Base-by-base conservation (phyloP, 164 flowering plant species). In the Chimonanthus salicifolius region DNA sequence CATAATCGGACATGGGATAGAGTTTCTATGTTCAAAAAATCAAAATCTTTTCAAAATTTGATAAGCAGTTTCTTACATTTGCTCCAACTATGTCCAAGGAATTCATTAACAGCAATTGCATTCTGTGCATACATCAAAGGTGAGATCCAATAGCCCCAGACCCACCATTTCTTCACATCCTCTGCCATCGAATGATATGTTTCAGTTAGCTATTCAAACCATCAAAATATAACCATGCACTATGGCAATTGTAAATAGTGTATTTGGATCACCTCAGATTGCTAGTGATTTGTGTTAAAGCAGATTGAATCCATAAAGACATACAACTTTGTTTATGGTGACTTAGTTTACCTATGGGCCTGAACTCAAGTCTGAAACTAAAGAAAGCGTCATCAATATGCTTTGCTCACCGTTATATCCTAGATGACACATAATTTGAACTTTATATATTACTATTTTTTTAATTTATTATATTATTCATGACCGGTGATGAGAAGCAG, bases 111-210 rank as follows among this genome's bases (percentile, higher is more conserved):
- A 1, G 74, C 21, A 6, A 72, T 63, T 62, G 74, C 68, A 72
- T 62, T 72, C 68, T 72, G 74, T 48, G 66, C 74, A 64, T 72
- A 72, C 74, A 64, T 72, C 54, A 72, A 33, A 16, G 74, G 74
- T 9, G 74, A 72, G 13, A 48, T 46, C 74, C 74, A 72, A 16
- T 71, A 71, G n/a, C 74, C 74, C 74, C 74, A 71, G 33, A 60
- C 47, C 74, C 74, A 72, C 74, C 68, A 63, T 33, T 72, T 64
- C 60, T 47, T 63, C 67, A 72, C 45, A 33, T 72, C 44, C 54
- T 47, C 74, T 72, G 74, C 68, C 43, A 43, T 7, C n/a, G 45
- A 44, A 44, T 44, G 45, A 65, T 1, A 65, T 54, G 9, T 13
- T 54, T 54, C 16, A 54, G 60, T 54, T 54, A 54, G 60, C 16